Conservation (phyloP, 2,329 filamentous ascomycete species). For the Monosporascus sp. region DNA sequence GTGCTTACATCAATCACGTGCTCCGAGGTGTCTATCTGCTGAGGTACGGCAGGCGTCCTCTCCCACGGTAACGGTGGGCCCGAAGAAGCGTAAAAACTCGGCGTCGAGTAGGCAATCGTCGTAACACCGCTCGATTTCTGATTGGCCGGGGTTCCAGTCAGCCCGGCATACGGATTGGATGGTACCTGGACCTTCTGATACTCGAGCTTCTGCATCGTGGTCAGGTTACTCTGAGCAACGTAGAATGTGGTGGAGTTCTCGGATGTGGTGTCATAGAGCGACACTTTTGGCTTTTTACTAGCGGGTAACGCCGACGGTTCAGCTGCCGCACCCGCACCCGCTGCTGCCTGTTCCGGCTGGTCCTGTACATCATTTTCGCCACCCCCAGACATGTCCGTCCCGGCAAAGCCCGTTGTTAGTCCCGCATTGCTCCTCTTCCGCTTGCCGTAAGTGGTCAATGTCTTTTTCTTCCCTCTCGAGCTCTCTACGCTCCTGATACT, state of each 20-base stretch:
- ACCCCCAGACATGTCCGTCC: constrained; percentile 6
- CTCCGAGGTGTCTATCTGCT: constrained; percentile 6
- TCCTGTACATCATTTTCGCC: constrained; percentile 4
- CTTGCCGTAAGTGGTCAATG: constrained; percentile 10
- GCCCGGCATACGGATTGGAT: constrained; percentile 9
- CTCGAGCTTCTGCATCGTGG: constrained; percentile 28
- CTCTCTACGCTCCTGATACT: constrained; percentile 4
- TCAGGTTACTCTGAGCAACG: constrained; percentile 25
- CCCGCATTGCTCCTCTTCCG: constrained; percentile 10
- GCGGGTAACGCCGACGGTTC: constrained; percentile 6
- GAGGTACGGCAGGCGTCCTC: constrained; percentile 4
- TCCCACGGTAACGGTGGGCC: constrained; percentile 24
- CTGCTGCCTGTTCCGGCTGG: neutral
- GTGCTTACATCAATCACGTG: constrained; percentile 18
- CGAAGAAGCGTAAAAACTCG: constrained; percentile 25
- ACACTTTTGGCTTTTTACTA: constrained; percentile 13
- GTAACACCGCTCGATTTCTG: constrained; percentile 25
- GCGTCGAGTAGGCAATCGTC: constrained; percentile 27
- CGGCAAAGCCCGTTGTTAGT: constrained; percentile 4
- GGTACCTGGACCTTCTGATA: constrained; percentile 23
- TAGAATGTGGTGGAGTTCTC: constrained; percentile 21
- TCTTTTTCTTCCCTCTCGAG: constrained; percentile 9
- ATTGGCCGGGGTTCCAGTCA: constrained; percentile 14
- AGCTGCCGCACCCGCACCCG: neutral
- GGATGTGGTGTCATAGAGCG: constrained; percentile 13